Base-by-base conservation (phyloP, 495 filamentous ascomycete genomes). In the Penicillium paxilli region DNA sequence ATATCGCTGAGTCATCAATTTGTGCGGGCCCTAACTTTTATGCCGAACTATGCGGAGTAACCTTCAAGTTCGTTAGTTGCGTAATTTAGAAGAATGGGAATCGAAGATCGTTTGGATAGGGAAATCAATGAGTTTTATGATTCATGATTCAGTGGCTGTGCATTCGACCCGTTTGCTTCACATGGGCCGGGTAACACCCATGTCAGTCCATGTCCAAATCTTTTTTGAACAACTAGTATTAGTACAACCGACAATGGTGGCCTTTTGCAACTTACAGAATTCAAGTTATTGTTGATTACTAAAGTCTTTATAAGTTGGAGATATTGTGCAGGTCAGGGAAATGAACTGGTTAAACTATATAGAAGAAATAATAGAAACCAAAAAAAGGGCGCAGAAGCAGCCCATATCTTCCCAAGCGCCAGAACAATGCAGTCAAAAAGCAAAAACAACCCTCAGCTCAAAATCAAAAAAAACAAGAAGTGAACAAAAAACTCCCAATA, bases 391-490 rank as follows among this genome's bases (percentile, higher is more conserved):
- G 9, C 26, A 16, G 23, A 47, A 49, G 45, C n/a, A 24, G 35
- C 52, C 46, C 26, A 54, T 42, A 30, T 46, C 38, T 47, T 51
- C 55, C 60, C 51, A 57, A 67, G 58, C 65, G 60, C 65, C 65
- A 42, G 19, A 64, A 62, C 63, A 53, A 68, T 68, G 65, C 65
- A 58, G 22, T 47, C 28, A 57, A 48, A 51, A 58, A 37, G 44
- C 14, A 38, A 26, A 33, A 49, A 63, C 33, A 53, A 32, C 58
- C 64, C 58, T 64, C 60, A 59, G 60, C 60, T 61, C 52, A 62
- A 52, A 55, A 53, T 21, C 38, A 52, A 55, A 47, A 14, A 51
- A 25, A 44, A 20, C 42, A 55, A 58, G 11, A 38, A 38, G 3
- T 11, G 26, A 38, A 38, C 14, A 38, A 37, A 47, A 33, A 49